Conservation (phyloP, 352 stramenopile species). For the Pythium phragmiticola region DNA sequence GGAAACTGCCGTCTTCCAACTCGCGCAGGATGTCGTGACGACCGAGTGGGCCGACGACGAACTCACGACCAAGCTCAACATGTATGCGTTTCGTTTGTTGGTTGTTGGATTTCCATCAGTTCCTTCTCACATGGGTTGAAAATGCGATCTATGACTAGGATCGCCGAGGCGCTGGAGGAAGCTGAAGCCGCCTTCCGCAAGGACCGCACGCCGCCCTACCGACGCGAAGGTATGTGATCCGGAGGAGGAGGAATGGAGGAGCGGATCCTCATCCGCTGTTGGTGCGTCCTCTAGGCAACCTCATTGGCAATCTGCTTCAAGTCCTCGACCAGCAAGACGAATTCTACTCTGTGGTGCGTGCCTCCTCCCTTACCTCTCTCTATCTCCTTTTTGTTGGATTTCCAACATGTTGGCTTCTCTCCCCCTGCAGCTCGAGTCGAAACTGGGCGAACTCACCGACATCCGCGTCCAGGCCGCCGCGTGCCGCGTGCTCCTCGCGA, state of each 20-base stretch:
- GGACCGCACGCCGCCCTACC: slow-evolving; percentile 64
- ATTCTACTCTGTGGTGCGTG: slow-evolving; percentile 73
- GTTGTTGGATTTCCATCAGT: background rate
- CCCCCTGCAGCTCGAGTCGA: slow-evolving; percentile 46
- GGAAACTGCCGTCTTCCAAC: slow-evolving; percentile 55
- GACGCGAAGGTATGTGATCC: slow-evolving; percentile 52
- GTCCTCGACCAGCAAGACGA: slow-evolving; percentile 82
- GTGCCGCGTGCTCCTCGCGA: slow-evolving; percentile 73
- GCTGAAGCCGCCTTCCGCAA: slow-evolving; percentile 76
- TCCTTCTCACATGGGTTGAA: slow-evolving; percentile 2
- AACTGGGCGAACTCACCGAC: slow-evolving; percentile 55
- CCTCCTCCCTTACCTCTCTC: too few species aligned
- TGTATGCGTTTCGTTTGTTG: slow-evolving; percentile 35
- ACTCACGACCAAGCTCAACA: slow-evolving; percentile 70
- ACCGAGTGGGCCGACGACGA: slow-evolving; percentile 58
- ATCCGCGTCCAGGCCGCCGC: slow-evolving; percentile 65
- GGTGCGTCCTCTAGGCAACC: slow-evolving; percentile 39
- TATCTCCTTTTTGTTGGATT: background rate
- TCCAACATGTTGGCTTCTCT: background rate
- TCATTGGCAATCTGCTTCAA: slow-evolving; percentile 76
- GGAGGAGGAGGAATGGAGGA: background rate
- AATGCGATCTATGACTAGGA: slow-evolving; percentile 31
- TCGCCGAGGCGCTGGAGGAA: slow-evolving; percentile 77
- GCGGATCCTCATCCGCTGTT: background rate
- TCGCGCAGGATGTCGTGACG: slow-evolving; percentile 67